Percentiles rank a stretch among this genome's conserved stretches.
phyloP scores from a whole-genome alignment of 2,329 filamentous ascomycete species.

The Clarireedia paspali region DNA sequence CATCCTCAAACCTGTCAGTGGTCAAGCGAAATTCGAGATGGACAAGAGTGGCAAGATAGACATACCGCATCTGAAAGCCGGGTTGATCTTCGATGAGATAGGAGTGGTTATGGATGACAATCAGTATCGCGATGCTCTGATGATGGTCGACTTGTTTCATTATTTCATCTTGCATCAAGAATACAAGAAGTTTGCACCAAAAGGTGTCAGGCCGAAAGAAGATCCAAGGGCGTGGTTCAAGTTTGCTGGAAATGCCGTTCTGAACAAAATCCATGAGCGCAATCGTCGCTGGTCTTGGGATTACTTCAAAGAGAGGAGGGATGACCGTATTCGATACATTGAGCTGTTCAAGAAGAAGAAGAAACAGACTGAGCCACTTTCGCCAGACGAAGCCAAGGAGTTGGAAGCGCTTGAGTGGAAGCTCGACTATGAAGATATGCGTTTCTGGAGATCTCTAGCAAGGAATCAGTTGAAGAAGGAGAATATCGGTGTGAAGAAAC shows the following conservation, averaged over 20 bases:
- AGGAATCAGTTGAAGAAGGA: slow-evolving; percentile 94
- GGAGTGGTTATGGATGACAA: slow-evolving; percentile 96
- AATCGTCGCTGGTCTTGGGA: slow-evolving; percentile 95
- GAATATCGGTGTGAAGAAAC: slow-evolving; percentile 79
- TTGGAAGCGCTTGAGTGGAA: slow-evolving; percentile 76
- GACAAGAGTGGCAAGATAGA: slow-evolving; percentile 82
- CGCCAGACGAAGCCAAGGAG: slow-evolving; percentile 62
- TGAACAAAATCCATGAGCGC: slow-evolving; percentile 89
- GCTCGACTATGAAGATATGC: slow-evolving; percentile 85
- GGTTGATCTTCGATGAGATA: slow-evolving; percentile 91
- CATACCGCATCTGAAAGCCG: slow-evolving; percentile 80
- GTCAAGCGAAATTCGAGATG: slow-evolving; percentile 87
- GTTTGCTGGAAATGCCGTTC: slow-evolving; percentile 83
- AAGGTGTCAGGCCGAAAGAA: slow-evolving; percentile 71
- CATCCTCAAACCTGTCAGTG: slow-evolving; percentile 91
- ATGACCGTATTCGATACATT: slow-evolving; percentile 84
- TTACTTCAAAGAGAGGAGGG: slow-evolving; percentile 86
- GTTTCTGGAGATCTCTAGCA: slow-evolving; percentile 93
- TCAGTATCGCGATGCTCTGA: slow-evolving; percentile 92
- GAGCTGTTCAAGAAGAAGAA: slow-evolving; percentile 93
- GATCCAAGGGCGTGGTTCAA: slow-evolving; percentile 87
- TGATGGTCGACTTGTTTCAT: slow-evolving; percentile 98
- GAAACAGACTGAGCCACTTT: slow-evolving; percentile 56
- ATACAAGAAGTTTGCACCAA: slow-evolving; percentile 87
- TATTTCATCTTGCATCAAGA: slow-evolving; percentile 98